Evolutionary conservation across 106 monocot species (phyloP), one percentile per base, ranked within the genome.

Genomic region (Ottelia alismoides): DNA sequence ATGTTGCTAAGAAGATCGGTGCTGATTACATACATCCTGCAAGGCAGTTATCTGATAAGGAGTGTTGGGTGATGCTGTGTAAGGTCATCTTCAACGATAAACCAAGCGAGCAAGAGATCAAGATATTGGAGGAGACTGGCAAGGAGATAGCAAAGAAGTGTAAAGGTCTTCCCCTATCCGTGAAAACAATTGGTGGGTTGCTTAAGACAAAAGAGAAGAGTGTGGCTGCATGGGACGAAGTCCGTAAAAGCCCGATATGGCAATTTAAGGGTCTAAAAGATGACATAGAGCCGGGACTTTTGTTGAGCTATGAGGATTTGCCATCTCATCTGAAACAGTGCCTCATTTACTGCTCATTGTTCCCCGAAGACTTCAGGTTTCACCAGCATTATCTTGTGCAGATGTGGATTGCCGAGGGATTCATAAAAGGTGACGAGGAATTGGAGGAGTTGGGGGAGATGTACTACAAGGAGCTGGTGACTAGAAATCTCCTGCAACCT

Each of bases 331-430:
- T 77, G 7, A 77, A 77, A 30, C 66, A 77, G 27, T 77, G 77
- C 35, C 72, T 77, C 52, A 58, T 77, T 19, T 72, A 67, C 43
- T 78, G 69, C 22, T 68, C 78, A 28, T 23, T 78, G 12, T 74
- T 65, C 22, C 74, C 69, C 10, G 69, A 65, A 45, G 73, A 74
- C 26, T 65, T 1, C 9, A 22, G 7, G 16, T 60, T 74, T 2
- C 11, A 49, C 25, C 17, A 28, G 10, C 30, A 22, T 16, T 26
- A 49, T 24, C 65, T 73, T 20, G 51, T 61, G 0, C 64, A 35
- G 2, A 51, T 50, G 53, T 78, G 78, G 78, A 65, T 78, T 6
- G 73, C 69, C n/a, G 78, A 78, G 53, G 78, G 74, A 0, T 56
- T 78, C 23, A 27, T 78, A 4, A 35, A 11, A 20, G 2, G 30